Percentiles rank a stretch among this genome's conserved stretches.
These are phyloP conservation scores for Candida nonsorbophila DNA, from an alignment of 805 yeast genomes.

Conservation along the genomic window DNA sequence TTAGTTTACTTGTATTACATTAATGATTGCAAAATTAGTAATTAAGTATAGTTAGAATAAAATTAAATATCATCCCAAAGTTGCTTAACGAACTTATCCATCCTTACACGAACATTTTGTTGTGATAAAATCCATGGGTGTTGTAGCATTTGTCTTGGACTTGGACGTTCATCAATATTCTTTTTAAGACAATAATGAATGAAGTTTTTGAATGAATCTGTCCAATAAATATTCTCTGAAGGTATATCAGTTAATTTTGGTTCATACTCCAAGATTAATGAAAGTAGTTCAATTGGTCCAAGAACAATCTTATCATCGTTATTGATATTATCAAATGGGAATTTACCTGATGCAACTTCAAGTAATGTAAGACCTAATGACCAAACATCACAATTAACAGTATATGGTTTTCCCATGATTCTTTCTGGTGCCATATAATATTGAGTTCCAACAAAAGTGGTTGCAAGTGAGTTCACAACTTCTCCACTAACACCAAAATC, in stretches of 20 bases:
- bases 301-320: conserved; percentile 15
- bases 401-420: conserved; percentile 90
- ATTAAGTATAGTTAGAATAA: background rate
- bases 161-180: conserved; percentile 74
- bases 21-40: too few relatives aligned
- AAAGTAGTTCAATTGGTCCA: conserved; percentile 79
- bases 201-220: conserved; percentile 76
- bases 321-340: conserved; percentile 55
- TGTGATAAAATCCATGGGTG: conserved; percentile 94
- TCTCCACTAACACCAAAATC: conserved; percentile 98
- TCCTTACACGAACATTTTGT: conserved; percentile 63
- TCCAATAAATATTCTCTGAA: conserved; percentile 72
- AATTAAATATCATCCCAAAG: conserved; percentile 48
- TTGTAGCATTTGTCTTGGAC: conserved; percentile 86
- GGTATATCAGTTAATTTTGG: conserved; percentile 80
- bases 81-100: conserved; percentile 78
- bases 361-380: conserved; percentile 75
- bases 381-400: conserved; percentile 96
- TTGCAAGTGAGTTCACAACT: conserved; percentile 90
- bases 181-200: conserved; percentile 76
- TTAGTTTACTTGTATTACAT: too few relatives aligned
- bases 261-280: conserved; percentile 74
- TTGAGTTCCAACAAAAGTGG: conserved; percentile 95
- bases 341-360: conserved; percentile 90
- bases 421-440: conserved; percentile 99